These are phyloP conservation scores for Cercospora sp. DNA, from an alignment of 2,329 filamentous ascomycete species.

Conservation along the genomic window DNA sequence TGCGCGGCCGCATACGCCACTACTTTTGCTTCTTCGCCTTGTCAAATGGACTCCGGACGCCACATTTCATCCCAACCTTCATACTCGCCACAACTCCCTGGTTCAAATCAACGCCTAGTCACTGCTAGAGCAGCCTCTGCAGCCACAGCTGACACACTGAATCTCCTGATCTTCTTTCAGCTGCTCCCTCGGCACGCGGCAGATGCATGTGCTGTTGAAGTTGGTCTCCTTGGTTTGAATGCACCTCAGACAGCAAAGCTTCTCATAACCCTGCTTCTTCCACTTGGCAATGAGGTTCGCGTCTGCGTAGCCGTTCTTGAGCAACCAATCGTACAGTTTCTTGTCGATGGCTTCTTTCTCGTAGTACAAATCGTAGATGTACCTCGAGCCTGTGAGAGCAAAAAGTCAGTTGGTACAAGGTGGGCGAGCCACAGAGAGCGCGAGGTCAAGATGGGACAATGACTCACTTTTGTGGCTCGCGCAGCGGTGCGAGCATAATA, in stretches of 20 bases:
- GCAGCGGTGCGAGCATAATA: conserved; percentile 6
- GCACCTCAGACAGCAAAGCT: conserved; percentile 92
- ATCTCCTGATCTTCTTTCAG: conserved; percentile 88
- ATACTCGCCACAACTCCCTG: background rate
- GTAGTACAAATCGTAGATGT: conserved; percentile 98
- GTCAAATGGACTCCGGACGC: conserved; percentile 1
- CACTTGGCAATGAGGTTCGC: conserved; percentile 96
- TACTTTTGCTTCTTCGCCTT: background rate
- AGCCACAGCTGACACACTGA: conserved; percentile 94
- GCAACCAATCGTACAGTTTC: conserved; percentile 87
- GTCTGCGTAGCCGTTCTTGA: conserved; percentile 97
- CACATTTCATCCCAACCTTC: background rate
- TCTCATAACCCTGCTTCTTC: conserved; percentile 99
- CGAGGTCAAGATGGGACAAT: conserved; percentile 35
- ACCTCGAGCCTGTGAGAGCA: conserved; percentile 61
- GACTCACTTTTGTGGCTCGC: conserved; percentile 37
- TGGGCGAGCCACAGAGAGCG: conserved; percentile 14
- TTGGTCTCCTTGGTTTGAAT: conserved; percentile 99
- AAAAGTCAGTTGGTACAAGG: conserved; percentile 25
- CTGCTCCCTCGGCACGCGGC: conserved; percentile 84
- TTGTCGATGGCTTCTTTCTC: conserved; percentile 94
- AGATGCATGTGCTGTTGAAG: conserved; percentile 96
- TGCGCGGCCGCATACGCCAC: background rate
- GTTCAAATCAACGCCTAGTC: conserved; percentile 54
- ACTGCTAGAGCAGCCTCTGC: conserved; percentile 82